Evolutionary conservation across 345 rosid species (phyloP), one percentile per base, ranked within the genome.

Genomic region (Tarenaya hassleriana): DNA sequence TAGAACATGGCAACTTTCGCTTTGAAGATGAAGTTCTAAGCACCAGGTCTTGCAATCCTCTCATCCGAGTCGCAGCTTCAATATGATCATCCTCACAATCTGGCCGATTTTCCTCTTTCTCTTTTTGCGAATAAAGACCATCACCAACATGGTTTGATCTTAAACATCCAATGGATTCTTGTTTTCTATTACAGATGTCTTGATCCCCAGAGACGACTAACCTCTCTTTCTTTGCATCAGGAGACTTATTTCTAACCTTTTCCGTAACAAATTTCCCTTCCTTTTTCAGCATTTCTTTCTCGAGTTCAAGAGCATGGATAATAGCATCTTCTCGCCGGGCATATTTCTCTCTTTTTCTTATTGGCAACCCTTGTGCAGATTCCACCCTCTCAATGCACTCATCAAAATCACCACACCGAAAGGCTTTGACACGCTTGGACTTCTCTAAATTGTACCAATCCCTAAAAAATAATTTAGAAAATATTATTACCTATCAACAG

Each of bases 391-490:
- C 88, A 52, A 94, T 94, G 61, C 95, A 86, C 42, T 86, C 97
- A 80, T 82, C 94, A 66, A 94, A 94, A 52, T 94, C 99, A 38
- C 95, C 99, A 59, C 99, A 94, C 58, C 97, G 80, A 65, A 94
- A 94, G 47, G 96, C 82, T 73, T 82, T 94, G 15, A 94, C 99
- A 15, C 97, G 92, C 79, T 94, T 94, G 15, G 99, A 94, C 62
- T 86, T 94, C 71, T 94, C 99, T 63, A 94, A 67, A 67, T 94
- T 94, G 71, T 94, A 94, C 99, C 99, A 94, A 67, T 94, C 99
- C 76, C 99, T 94, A 47, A 20, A 69, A 58, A 60, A 40, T 56
- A 43, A 33, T 57, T n/a, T 50, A 14, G 59, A 43, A 10, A 10
- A 37, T 37, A 10, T 37, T 37, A 2, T 37, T 37, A 13, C 41